Evolutionary conservation across 768 basidiomycete species (phyloP).

Genomic region (Serendipita vermifera): DNA sequence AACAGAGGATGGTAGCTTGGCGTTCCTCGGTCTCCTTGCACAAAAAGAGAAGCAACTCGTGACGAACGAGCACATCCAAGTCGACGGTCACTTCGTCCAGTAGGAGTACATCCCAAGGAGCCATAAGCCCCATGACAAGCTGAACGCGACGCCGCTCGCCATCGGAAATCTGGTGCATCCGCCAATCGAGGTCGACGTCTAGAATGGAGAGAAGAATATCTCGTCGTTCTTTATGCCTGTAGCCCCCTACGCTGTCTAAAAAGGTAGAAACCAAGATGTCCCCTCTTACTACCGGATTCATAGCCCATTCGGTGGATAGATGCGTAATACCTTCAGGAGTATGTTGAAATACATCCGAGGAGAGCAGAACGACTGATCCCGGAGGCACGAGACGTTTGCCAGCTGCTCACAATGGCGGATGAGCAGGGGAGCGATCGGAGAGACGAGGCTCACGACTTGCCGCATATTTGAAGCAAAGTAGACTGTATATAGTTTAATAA

Average conservation of each 20-base stretch:
- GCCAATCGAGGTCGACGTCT: slow-evolving; percentile 93
- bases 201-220: slow-evolving; percentile 80
- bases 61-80: slow-evolving; percentile 87
- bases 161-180: slow-evolving; percentile 90
- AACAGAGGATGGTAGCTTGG: slow-evolving; percentile 78
- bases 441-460: background rate
- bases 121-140: slow-evolving; percentile 92
- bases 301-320: slow-evolving; percentile 94
- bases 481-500: slow-evolving; percentile 40
- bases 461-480: slow-evolving; percentile 80
- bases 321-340: slow-evolving; percentile 54
- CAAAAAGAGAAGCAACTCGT: slow-evolving; percentile 80
- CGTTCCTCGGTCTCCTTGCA: slow-evolving; percentile 66
- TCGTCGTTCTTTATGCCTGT: slow-evolving; percentile 78
- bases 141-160: slow-evolving; percentile 90
- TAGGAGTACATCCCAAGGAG: slow-evolving; percentile 81
- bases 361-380: slow-evolving; percentile 11
- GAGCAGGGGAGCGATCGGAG: slow-evolving; percentile 41
- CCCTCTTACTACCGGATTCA: slow-evolving; percentile 89
- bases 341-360: slow-evolving; percentile 12
- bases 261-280: slow-evolving; percentile 91
- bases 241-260: slow-evolving; percentile 95
- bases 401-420: slow-evolving; percentile 65
- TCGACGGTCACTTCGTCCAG: slow-evolving; percentile 98
- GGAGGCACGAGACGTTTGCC: slow-evolving; percentile 15